Evolutionary conservation across 768 basidiomycete species (phyloP).

Genomic region (Serpula lacrymans): DNA sequence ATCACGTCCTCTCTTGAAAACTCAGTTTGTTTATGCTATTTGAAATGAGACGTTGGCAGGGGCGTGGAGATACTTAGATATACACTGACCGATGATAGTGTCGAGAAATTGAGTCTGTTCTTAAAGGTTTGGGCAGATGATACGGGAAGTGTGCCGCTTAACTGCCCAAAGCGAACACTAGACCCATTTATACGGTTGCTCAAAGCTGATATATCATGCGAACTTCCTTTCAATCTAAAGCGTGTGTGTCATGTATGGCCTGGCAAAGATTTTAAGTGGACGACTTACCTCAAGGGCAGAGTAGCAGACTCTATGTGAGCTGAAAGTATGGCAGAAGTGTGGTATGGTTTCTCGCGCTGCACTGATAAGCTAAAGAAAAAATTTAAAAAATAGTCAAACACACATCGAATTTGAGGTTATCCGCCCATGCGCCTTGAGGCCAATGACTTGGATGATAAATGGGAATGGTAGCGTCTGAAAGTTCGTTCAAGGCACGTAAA

Average conservation of each 20-base stretch:
- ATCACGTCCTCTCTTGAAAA: conserved; percentile 53
- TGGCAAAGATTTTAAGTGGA: background rate
- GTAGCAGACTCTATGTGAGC: conserved; percentile 57
- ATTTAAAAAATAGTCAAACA: conserved; percentile 11
- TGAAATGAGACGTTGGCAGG: no score
- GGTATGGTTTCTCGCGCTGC: conserved; percentile 39
- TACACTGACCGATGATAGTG: conserved; percentile 19
- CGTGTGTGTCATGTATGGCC: background rate
- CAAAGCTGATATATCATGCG: conserved; percentile 41
- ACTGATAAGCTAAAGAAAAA: conserved; percentile 8
- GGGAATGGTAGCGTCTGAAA: conserved; percentile 49
- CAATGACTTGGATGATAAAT: conserved; percentile 44
- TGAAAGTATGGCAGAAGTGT: conserved; percentile 56
- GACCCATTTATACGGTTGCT: conserved; percentile 50
- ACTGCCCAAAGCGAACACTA: conserved; percentile 51
- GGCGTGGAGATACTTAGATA: no score
- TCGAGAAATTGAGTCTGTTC: conserved; percentile 40
- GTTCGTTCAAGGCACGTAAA: conserved; percentile 46
- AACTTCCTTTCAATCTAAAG: conserved; percentile 32
- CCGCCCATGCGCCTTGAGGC: conserved; percentile 30
- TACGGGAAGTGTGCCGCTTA: conserved; percentile 52
- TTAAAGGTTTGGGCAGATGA: conserved; percentile 23
- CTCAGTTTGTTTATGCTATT: conserved; percentile 11
- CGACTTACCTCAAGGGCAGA: conserved; percentile 51
- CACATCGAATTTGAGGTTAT: conserved; percentile 18